Base-by-base conservation (phyloP, 441 rosid genomes). In the Geranium incanum region DNA sequence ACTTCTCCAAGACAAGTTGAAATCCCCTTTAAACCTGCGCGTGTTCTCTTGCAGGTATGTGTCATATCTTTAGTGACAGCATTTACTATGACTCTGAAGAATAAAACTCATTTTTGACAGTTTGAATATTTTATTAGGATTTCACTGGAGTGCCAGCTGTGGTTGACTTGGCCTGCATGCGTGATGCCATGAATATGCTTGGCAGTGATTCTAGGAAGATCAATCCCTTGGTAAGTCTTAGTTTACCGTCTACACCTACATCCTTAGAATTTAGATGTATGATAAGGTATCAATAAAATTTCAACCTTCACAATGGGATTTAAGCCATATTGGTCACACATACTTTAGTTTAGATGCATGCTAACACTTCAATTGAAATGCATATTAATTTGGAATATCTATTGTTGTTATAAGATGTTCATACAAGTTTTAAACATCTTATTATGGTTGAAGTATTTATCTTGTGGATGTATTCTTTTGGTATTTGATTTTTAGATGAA, bases 91-190 rank as follows among this genome's bases (percentile, higher is more conserved):
- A 43, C 37, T 12, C 8, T 66, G 18, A 38, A 70, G 36, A 68
- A 15, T 41, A 38, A 38, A 43, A 43, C 64, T 71, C 70, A 16
- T 71, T 67, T 45, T 65, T 65, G 41, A 64, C 41, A 52, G 9
- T 36, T 33, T 18, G 74, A 12, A 45, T 75, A 16, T 77, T 57
- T 15, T 77, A 38, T 68, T 85, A 94, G 99, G 99, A 92, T 79
- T 92, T 95, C 82, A 95, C 99, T 67, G 99, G 99, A 21, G 99
- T 95, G 62, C 99, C 99, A 19, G 99, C 93, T 64, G 99, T 92
- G 55, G 98, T 95, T 67, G 99, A 95, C 77, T 97, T 95, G 64
- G 99, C 99, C 72, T 81, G 95, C 67, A 95, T 95, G 99, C 99
- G 99, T 78, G 99, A 95, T 85, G 99, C 99, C 5, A 95, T 95